These are phyloP conservation scores for Fomitopsis serialis DNA, from an alignment of 768 basidiomycete genomes.

Conservation along the genomic window DNA sequence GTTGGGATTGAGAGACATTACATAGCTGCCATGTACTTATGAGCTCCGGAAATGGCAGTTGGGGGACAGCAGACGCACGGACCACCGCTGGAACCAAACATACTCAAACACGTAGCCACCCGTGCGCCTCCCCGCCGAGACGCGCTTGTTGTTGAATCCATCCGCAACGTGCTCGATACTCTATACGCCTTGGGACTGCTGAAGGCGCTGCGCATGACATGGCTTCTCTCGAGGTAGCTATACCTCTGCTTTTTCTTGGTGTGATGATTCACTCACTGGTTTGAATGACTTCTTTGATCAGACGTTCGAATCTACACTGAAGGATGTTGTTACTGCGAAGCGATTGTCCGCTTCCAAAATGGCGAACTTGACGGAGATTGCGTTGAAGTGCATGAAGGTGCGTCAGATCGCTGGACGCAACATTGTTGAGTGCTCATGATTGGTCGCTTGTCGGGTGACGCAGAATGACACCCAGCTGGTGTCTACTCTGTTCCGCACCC, in stretches of 20 bases:
- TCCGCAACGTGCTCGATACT: not conserved
- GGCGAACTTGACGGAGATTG: conserved; percentile 65
- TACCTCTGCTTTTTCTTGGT: not conserved
- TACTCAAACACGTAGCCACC: conserved; percentile 3
- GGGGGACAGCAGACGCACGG: conserved; percentile 10
- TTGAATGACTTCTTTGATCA: conserved; percentile 24
- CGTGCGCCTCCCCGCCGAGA: not conserved
- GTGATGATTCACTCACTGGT: not conserved
- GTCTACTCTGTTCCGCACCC: conserved; percentile 82
- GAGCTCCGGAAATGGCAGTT: too few relatives aligned
- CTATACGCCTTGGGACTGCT: not conserved
- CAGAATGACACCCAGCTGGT: conserved; percentile 87
- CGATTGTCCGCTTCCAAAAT: conserved; percentile 87
- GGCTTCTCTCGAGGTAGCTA: conserved; percentile 7
- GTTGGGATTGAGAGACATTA: too few relatives aligned
- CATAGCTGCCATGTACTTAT: too few relatives aligned
- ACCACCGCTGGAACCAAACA: conserved; percentile 7
- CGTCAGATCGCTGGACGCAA: conserved; percentile 16
- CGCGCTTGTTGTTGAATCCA: not conserved
- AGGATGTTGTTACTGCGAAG: conserved; percentile 78
- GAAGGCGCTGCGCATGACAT: not conserved
- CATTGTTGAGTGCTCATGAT: not conserved
- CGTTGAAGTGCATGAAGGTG: conserved; percentile 76
- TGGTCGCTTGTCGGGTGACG: not conserved
- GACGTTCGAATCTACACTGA: conserved; percentile 78